These are phyloP conservation scores for Letharia columbiana DNA, from an alignment of 495 filamentous ascomycete genomes.

Conservation along the genomic window DNA sequence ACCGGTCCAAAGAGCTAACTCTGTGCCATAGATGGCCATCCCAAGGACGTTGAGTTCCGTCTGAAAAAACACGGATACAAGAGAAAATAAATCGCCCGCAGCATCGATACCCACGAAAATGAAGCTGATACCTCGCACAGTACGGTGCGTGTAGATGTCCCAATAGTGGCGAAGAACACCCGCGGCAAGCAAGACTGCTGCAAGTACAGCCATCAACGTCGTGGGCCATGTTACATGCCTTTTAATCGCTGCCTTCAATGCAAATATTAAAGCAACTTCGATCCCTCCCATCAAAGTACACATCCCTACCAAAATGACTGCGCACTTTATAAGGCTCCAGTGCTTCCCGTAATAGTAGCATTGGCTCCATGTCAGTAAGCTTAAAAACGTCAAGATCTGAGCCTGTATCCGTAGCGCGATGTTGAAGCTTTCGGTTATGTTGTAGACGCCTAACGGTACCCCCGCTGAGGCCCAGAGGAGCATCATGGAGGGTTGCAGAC, in stretches of 20 bases:
- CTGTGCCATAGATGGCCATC: slow-evolving; percentile 53
- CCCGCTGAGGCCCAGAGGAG: slow-evolving; percentile 57
- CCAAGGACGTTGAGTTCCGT: slow-evolving; percentile 45
- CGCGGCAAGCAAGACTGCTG: slow-evolving; percentile 47
- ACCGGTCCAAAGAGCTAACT: slow-evolving; percentile 53
- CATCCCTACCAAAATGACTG: slow-evolving; percentile 33
- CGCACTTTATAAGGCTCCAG: slow-evolving; percentile 31
- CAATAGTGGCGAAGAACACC: slow-evolving; percentile 49
- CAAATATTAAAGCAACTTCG: slow-evolving; percentile 44
- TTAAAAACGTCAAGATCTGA: slow-evolving; percentile 53
- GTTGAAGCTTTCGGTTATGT: slow-evolving; percentile 53
- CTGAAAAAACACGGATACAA: slow-evolving; percentile 54
- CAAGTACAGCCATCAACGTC: slow-evolving; percentile 52
- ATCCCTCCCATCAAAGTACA: slow-evolving; percentile 41
- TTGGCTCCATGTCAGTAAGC: slow-evolving; percentile 55
- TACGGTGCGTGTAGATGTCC: slow-evolving; percentile 51
- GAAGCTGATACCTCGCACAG: slow-evolving; percentile 57
- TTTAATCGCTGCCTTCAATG: slow-evolving; percentile 31
- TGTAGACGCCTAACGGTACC: slow-evolving; percentile 57
- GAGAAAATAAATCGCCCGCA: slow-evolving; percentile 52
- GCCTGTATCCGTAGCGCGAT: slow-evolving; percentile 52
- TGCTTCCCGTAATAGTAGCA: slow-evolving; percentile 55
- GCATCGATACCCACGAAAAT: slow-evolving; percentile 58
- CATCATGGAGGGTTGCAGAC: slow-evolving; percentile 58
- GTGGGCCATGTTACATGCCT: slow-evolving; percentile 41